Conservation (phyloP, 345 rosid species). For the Boechera divaricarpa region DNA sequence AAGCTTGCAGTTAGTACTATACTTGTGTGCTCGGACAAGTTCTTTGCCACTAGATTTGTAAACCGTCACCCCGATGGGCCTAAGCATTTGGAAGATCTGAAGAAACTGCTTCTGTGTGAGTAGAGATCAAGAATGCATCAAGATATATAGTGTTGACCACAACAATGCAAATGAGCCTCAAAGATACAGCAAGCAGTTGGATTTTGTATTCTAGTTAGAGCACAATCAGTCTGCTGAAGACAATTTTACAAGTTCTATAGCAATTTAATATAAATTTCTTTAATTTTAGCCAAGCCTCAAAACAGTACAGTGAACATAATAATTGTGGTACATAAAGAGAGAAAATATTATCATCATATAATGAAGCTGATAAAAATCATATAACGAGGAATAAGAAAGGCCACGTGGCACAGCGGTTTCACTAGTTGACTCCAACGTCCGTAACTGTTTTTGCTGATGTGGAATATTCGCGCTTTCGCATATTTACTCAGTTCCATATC, state of each 20-base stretch:
- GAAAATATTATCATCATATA: neutral
- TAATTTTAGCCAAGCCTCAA: too few species aligned
- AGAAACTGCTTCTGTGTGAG: slow-evolving; percentile 39
- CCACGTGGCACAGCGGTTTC: slow-evolving; percentile 33
- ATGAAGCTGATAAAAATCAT: neutral
- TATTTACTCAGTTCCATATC: slow-evolving; percentile 5
- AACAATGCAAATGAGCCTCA: neutral
- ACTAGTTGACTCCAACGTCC: slow-evolving; percentile 41
- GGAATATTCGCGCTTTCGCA: slow-evolving; percentile 26
- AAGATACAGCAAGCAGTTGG: neutral
- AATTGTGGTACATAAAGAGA: neutral
- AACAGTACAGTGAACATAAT: too few species aligned
- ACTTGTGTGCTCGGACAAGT: slow-evolving; percentile 51
- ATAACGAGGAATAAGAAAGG: neutral
- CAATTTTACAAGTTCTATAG: neutral
- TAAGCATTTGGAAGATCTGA: slow-evolving; percentile 60
- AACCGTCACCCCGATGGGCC: slow-evolving; percentile 63
- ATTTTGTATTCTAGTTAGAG: slow-evolving; percentile 15
- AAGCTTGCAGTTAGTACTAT: slow-evolving; percentile 55
- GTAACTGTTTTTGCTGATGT: slow-evolving; percentile 56
- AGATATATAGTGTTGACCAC: neutral
- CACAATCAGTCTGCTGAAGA: slow-evolving; percentile 8
- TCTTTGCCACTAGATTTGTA: slow-evolving; percentile 50
- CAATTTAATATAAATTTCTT: neutral
- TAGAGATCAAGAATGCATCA: slow-evolving; percentile 25